These are phyloP conservation scores for Chaetomidium leptoderma DNA, from an alignment of 495 filamentous ascomycete species.

Conservation along the genomic window DNA sequence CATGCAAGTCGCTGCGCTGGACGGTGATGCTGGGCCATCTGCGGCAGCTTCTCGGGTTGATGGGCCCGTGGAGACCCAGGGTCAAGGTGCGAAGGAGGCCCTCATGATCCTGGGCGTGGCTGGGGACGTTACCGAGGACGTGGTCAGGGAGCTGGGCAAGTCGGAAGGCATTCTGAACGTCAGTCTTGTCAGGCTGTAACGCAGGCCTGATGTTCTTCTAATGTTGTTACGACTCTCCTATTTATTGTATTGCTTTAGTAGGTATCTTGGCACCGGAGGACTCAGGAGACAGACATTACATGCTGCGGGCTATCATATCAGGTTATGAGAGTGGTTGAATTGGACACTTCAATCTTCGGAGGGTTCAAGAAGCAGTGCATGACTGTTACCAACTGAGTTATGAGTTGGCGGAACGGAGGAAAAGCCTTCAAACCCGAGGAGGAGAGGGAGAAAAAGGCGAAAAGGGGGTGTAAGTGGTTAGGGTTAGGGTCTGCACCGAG, in stretches of 20 bases:
- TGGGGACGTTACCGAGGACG: constrained; percentile 49
- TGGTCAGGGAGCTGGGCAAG: constrained; percentile 50
- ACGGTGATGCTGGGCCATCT: constrained; percentile 33
- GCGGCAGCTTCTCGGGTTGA: constrained; percentile 21
- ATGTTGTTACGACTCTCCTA: neutral
- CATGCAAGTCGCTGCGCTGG: constrained; percentile 60
- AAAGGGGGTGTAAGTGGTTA: neutral
- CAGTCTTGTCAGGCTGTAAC: constrained; percentile 51
- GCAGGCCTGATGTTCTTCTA: neutral
- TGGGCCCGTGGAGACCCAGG: constrained; percentile 19
- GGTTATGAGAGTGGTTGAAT: too few relatives aligned
- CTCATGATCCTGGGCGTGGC: constrained; percentile 71
- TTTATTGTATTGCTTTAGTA: neutral
- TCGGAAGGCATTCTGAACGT: constrained; percentile 61
- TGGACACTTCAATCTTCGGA: too few relatives aligned
- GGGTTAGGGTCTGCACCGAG: neutral
- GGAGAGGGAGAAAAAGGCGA: too few relatives aligned
- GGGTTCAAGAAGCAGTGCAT: too few relatives aligned
- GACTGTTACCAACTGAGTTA: too few relatives aligned
- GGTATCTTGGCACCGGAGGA: too few relatives aligned
- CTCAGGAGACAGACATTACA: too few relatives aligned
- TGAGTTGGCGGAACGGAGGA: too few relatives aligned
- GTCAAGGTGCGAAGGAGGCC: constrained; percentile 49
- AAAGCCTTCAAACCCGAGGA: too few relatives aligned
- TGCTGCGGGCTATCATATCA: too few relatives aligned